Percentiles rank a stretch among this genome's conserved stretches.
phyloP scores from a whole-genome alignment of 495 filamentous ascomycete species.

The Penicillium canariense region DNA sequence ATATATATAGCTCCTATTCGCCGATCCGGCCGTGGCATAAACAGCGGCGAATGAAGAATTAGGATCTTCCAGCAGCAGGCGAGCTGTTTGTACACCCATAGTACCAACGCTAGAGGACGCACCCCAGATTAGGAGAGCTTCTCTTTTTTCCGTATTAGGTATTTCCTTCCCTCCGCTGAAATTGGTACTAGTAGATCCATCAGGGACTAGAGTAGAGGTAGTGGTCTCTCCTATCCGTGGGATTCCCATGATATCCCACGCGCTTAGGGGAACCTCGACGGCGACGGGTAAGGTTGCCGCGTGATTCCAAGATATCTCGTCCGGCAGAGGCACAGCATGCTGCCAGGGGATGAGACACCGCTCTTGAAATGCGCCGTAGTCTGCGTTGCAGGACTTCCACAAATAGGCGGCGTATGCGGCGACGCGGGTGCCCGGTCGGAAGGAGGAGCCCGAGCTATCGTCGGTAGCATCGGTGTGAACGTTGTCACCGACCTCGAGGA shows the following conservation, averaged over 20 bases:
- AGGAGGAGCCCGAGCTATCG: slow-evolving; percentile 3
- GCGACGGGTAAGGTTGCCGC: slow-evolving; percentile 46
- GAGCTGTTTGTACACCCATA: slow-evolving; percentile 43
- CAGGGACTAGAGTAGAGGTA: slow-evolving; percentile 8
- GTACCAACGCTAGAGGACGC: slow-evolving; percentile 46
- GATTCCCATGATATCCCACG: slow-evolving; percentile 35
- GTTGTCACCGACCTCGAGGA: slow-evolving; percentile 41
- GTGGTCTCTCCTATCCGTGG: slow-evolving; percentile 16
- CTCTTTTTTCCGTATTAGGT: slow-evolving; percentile 20
- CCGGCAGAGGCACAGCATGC: slow-evolving; percentile 36
- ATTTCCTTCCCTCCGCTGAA: not conserved
- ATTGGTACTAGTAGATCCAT: no score
- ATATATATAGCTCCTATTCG: slow-evolving; percentile 41
- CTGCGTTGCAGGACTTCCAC: slow-evolving; percentile 34
- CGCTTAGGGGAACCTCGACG: slow-evolving; percentile 29
- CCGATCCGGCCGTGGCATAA: slow-evolving; percentile 48
- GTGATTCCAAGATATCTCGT: slow-evolving; percentile 41
- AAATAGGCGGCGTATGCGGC: slow-evolving; percentile 39
- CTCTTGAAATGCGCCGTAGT: slow-evolving; percentile 50
- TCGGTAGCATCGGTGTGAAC: slow-evolving; percentile 30
- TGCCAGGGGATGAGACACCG: slow-evolving; percentile 37
- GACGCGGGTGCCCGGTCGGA: slow-evolving; percentile 42
- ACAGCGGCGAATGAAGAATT: slow-evolving; percentile 32
- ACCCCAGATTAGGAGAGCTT: slow-evolving; percentile 45
- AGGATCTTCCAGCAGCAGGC: slow-evolving; percentile 30